These are phyloP conservation scores for Hypoxylon sp. DNA, from an alignment of 2,329 filamentous ascomycete genomes.

Conservation along the genomic window DNA sequence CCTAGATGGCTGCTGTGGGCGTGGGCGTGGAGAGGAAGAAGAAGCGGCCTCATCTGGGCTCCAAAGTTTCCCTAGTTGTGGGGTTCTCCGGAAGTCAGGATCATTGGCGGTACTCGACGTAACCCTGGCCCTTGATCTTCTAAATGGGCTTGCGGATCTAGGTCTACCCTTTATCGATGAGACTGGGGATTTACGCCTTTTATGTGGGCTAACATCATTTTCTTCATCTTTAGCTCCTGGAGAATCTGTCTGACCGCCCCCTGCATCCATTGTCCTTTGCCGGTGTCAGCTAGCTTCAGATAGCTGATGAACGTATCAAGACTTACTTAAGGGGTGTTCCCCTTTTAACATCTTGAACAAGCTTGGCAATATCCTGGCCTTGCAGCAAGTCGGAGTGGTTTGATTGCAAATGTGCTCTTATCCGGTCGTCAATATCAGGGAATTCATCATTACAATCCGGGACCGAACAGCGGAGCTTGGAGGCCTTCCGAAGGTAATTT, in stretches of 20 bases:
- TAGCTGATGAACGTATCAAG: neutral
- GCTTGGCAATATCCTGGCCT: constrained; percentile 14
- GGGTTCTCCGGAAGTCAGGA: constrained; percentile 46
- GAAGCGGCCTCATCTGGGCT: constrained; percentile 42
- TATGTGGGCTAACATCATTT: constrained; percentile 38
- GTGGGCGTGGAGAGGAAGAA: constrained; percentile 24
- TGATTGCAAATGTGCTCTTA: constrained; percentile 35
- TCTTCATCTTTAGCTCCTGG: constrained; percentile 23
- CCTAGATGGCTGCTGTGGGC: constrained; percentile 22
- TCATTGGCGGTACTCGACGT: constrained; percentile 38
- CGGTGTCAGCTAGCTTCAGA: constrained; percentile 22
- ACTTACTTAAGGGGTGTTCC: constrained; percentile 32
- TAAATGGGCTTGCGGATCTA: constrained; percentile 45
- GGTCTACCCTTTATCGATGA: constrained; percentile 29
- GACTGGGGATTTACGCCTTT: constrained; percentile 44
- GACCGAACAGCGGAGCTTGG: constrained; percentile 34
- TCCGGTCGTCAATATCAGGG: constrained; percentile 37
- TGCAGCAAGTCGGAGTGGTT: constrained; percentile 31
- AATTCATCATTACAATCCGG: constrained; percentile 26
- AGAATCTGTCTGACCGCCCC: constrained; percentile 16
- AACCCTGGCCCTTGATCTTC: constrained; percentile 46
- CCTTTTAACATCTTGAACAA: constrained; percentile 37
- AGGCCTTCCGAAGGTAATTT: constrained; percentile 42
- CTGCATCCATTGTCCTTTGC: constrained; percentile 25
- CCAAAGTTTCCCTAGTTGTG: constrained; percentile 48